These are phyloP conservation scores for Trematosphaeria pertusa DNA, from an alignment of 2,329 filamentous ascomycete genomes.

Conservation along the genomic window DNA sequence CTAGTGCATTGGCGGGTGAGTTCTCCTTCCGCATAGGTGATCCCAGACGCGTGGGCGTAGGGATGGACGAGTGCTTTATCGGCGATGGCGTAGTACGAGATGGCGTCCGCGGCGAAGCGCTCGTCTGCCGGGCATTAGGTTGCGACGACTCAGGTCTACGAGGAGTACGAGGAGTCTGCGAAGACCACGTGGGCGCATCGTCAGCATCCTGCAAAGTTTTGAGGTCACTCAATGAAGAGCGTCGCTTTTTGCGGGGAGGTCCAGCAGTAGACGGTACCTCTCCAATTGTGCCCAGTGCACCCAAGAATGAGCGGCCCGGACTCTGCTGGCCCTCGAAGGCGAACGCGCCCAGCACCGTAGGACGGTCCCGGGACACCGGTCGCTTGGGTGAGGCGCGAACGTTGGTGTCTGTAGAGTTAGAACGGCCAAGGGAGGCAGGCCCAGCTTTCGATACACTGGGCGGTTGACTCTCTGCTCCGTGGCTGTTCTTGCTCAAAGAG, in stretches of 20 bases:
- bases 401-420: slow-evolving; percentile 79
- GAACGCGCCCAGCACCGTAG: slow-evolving; percentile 57
- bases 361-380: slow-evolving; percentile 63
- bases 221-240: slow-evolving; percentile 90
- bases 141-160: slow-evolving; percentile 32
- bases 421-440: slow-evolving; percentile 62
- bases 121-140: slow-evolving; percentile 31
- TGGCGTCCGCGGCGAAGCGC: slow-evolving; percentile 40
- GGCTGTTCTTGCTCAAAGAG: slow-evolving; percentile 80
- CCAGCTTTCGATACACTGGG: slow-evolving; percentile 72
- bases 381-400: slow-evolving; percentile 54
- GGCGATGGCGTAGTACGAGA: slow-evolving; percentile 33
- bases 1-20: slow-evolving; percentile 42
- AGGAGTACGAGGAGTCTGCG: slow-evolving; percentile 41
- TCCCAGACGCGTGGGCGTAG: slow-evolving; percentile 50
- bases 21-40: slow-evolving; percentile 56
- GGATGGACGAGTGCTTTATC: slow-evolving; percentile 49
- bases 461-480: slow-evolving; percentile 54
- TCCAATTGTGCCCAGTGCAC: slow-evolving; percentile 59
- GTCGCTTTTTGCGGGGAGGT: slow-evolving; percentile 71
- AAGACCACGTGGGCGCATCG: slow-evolving; percentile 46
- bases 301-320: slow-evolving; percentile 33
- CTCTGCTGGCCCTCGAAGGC: slow-evolving; percentile 55
- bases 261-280: slow-evolving; percentile 50
- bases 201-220: slow-evolving; percentile 69